Conservation (phyloP, 2,329 filamentous ascomycete species). For the Tolypocladium endophyticum region DNA sequence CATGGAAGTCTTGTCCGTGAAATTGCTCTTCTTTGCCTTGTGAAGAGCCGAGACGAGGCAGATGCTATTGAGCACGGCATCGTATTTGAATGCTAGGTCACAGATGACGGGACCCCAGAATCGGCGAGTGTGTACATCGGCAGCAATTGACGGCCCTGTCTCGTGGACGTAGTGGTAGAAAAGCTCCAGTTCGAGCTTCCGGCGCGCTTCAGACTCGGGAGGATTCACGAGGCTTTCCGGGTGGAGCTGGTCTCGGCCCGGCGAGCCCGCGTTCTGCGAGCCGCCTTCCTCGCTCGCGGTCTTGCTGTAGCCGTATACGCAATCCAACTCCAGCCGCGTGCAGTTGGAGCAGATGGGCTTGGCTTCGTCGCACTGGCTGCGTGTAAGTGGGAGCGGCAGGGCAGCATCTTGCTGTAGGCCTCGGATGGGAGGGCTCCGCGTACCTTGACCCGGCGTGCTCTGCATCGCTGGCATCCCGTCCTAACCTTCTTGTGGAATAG, state of each 20-base stretch:
- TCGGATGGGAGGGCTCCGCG: neutral
- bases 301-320: neutral
- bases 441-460: slow-evolving; percentile 12
- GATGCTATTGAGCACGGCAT: neutral
- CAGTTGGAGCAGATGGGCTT: neutral
- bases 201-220: neutral
- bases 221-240: neutral
- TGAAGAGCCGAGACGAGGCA: neutral
- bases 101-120: neutral
- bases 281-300: neutral
- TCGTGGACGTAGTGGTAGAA: neutral
- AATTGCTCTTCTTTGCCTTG: neutral
- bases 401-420: neutral
- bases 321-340: neutral
- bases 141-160: neutral
- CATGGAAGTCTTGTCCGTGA: neutral
- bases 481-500: slow-evolving; percentile 14
- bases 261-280: neutral
- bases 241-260: neutral
- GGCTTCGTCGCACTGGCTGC: neutral
- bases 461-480: slow-evolving; percentile 12
- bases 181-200: neutral
- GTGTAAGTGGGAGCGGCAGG: neutral
- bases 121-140: neutral
- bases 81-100: neutral